Evolutionary conservation across 441 rosid genomes (phyloP), one percentile per base, ranked within the genome.

Genomic region (Eruca vesicaria): DNA sequence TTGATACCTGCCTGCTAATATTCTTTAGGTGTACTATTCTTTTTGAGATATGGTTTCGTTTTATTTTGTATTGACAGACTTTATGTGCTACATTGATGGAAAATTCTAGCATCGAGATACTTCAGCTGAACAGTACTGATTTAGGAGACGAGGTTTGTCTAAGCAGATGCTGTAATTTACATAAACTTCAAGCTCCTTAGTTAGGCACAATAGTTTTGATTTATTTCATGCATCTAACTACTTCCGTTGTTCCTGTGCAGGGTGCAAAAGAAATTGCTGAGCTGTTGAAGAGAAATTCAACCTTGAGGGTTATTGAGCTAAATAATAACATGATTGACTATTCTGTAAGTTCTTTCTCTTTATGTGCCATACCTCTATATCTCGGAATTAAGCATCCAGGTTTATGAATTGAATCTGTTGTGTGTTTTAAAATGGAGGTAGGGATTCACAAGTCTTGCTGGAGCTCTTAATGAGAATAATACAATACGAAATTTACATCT

Each of bases 371-470:
- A 1, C 1, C 19, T 59, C 59, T 67, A 68, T 58, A 50, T 75
- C 72, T 20, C 67, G 20, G 66, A 35, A 58, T 66, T 38, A 63
- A 63, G 41, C 52, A 41, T 36, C 61, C 58, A 69, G 67, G 57
- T 73, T 76, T 69, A 62, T 56, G 14, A 71, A 69, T 56, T 78
- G 72, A 74, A 77, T 72, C 16, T 71, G 69, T 68, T 70, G 75
- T 66, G 61, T 62, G n/a, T 71, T 77, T 73, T 80, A 75, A 79
- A 83, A 80, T 82, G 93, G 90, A 81, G 84, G 79, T 83, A 92
- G 99, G 99, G 99, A 79, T 94, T 92, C 85, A 89, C 94, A 75
- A 84, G 96, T 90, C 87, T 94, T 77, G 99, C 89, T 52, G 97
- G 89, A 81, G 90, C 96, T 72, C 84, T 94, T 78, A 76, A 69